Conservation (phyloP, 768 basidiomycete species). For the Agrocybe chaxingu region DNA sequence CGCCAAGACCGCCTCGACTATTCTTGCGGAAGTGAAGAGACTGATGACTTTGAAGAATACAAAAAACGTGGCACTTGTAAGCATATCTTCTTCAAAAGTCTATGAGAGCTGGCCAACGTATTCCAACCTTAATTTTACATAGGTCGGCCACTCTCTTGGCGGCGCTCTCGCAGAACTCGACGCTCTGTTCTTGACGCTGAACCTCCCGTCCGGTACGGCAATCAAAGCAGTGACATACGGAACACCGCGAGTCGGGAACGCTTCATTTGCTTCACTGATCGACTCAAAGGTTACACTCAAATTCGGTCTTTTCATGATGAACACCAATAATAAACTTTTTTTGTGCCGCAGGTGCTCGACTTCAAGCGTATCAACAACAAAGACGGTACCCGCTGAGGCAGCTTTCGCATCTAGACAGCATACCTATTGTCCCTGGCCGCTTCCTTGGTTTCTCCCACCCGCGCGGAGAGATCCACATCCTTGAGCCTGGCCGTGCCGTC, state of each 20-base stretch:
- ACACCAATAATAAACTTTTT: neutral
- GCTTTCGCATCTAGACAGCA: conserved; percentile 26
- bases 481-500: conserved; percentile 33
- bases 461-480: conserved; percentile 53
- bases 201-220: conserved; percentile 37
- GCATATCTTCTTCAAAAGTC: conserved; percentile 24
- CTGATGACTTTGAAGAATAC: conserved; percentile 30
- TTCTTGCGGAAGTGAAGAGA: conserved; percentile 38
- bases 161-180: conserved; percentile 52
- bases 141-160: conserved; percentile 51
- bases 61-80: conserved; percentile 33
- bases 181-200: conserved; percentile 43
- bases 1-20: conserved; percentile 28
- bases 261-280: conserved; percentile 47
- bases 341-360: conserved; percentile 25
- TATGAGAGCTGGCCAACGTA: too few species aligned
- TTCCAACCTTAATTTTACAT: neutral
- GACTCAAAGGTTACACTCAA: conserved; percentile 34
- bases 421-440: conserved; percentile 57
- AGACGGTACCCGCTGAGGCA: conserved; percentile 17
- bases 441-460: conserved; percentile 49
- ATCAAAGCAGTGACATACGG: conserved; percentile 47
- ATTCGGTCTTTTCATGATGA: neutral
- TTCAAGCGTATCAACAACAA: conserved; percentile 40
- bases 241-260: conserved; percentile 50